These are phyloP conservation scores for Bathelium albidoporum DNA, from an alignment of 495 filamentous ascomycete genomes.

Conservation along the genomic window DNA sequence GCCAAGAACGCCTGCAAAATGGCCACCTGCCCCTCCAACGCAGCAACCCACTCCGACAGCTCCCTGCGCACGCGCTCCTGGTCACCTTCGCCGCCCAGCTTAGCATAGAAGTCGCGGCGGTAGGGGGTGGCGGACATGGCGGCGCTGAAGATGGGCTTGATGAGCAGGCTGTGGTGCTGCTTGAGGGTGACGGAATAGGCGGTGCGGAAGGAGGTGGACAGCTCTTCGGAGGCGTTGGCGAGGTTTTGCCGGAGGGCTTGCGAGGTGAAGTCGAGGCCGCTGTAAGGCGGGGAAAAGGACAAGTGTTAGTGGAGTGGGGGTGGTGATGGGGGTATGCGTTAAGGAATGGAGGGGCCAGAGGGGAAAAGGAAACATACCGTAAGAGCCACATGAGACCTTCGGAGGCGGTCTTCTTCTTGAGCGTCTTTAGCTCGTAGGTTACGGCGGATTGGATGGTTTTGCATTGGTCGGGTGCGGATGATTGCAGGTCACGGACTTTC, in stretches of 20 bases:
- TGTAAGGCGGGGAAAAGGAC: constrained; percentile 26
- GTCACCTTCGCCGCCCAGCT: constrained; percentile 63
- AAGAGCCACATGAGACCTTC: constrained; percentile 88
- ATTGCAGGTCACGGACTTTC: constrained; percentile 85
- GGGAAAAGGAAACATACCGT: constrained; percentile 47
- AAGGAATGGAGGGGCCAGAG: constrained; percentile 2
- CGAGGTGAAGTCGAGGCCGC: constrained; percentile 85
- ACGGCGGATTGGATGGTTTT: constrained; percentile 74
- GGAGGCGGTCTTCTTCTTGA: constrained; percentile 68
- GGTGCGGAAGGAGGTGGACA: constrained; percentile 71
- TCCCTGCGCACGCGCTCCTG: constrained; percentile 47
- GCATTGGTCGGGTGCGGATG: constrained; percentile 64
- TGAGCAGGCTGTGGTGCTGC: constrained; percentile 73
- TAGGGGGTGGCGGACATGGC: constrained; percentile 91
- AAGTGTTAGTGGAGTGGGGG: background rate
- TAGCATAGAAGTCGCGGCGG: constrained; percentile 78
- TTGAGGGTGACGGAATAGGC: constrained; percentile 82
- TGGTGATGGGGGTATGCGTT: constrained; percentile 10
- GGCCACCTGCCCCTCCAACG: constrained; percentile 51
- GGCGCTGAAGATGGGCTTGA: constrained; percentile 81
- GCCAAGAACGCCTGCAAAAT: constrained; percentile 30
- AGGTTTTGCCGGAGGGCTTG: constrained; percentile 72
- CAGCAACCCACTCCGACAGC: constrained; percentile 57
- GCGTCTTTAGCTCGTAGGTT: constrained; percentile 68
- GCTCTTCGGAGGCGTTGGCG: constrained; percentile 54